A percentile compares a stretch with the other conserved stretches of the same genome.
These are phyloP conservation scores for Metschnikowia arizonensis DNA, from an alignment of 805 yeast species.

Conservation along the genomic window DNA sequence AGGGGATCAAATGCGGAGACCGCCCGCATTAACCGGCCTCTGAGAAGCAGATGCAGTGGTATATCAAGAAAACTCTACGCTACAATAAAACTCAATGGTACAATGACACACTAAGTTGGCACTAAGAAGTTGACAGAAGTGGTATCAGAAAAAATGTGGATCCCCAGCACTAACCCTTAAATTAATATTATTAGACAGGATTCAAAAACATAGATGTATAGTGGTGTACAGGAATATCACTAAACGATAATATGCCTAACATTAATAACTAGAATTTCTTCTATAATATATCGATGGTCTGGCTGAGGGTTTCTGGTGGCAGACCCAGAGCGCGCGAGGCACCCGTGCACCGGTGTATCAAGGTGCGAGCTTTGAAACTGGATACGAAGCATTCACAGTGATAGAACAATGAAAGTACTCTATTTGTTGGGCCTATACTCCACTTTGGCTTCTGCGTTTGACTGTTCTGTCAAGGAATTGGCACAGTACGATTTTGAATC, in stretches of 20 bases:
- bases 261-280: too few relatives aligned
- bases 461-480: slow-evolving; percentile 36
- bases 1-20: slow-evolving; percentile 3
- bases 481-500: slow-evolving; percentile 39
- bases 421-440: slow-evolving; percentile 15
- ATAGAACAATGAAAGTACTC: slow-evolving; percentile 36
- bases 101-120: too few relatives aligned
- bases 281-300: too few relatives aligned
- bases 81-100: neutral
- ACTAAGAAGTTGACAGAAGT: too few relatives aligned
- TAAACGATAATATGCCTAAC: too few relatives aligned
- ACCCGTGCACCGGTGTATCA: slow-evolving; percentile 27
- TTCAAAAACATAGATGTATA: too few relatives aligned
- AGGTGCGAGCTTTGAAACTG: slow-evolving; percentile 16
- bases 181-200: too few relatives aligned
- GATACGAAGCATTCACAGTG: neutral
- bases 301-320: neutral
- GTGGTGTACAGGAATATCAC: too few relatives aligned
- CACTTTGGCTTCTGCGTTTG: slow-evolving; percentile 22
- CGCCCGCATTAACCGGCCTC: neutral
- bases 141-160: too few relatives aligned
- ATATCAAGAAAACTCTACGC: neutral
- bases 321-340: neutral
- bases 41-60: neutral
- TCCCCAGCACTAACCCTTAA: too few relatives aligned